These are phyloP conservation scores for Penicillium capsulatum DNA, from an alignment of 2,329 filamentous ascomycete genomes.

Conservation along the genomic window DNA sequence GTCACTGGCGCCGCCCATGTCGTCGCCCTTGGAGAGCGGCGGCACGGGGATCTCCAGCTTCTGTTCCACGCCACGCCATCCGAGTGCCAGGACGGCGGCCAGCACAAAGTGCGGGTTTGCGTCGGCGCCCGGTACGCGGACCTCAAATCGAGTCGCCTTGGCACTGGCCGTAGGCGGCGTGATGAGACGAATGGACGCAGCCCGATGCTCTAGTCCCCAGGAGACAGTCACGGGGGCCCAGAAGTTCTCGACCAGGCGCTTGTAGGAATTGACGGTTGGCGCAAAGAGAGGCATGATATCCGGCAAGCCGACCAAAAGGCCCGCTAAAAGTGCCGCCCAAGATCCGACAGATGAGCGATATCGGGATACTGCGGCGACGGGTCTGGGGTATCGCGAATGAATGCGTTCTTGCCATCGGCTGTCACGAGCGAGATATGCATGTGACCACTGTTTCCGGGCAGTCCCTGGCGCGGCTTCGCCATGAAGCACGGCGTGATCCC, in stretches of 20 bases:
- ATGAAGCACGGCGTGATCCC: constrained; percentile 97
- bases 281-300: constrained; percentile 95
- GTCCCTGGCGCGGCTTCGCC: constrained; percentile 87
- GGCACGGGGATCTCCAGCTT: constrained; percentile 78
- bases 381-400: constrained; percentile 69
- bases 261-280: constrained; percentile 96
- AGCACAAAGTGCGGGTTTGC: constrained; percentile 85
- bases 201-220: constrained; percentile 93
- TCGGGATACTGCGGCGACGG: constrained; percentile 68
- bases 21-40: constrained; percentile 78
- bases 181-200: constrained; percentile 84
- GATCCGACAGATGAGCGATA: constrained; percentile 73
- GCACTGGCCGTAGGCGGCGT: constrained; percentile 79
- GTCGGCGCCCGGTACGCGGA: constrained; percentile 91
- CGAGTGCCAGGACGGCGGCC: constrained; percentile 78
- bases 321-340: constrained; percentile 92
- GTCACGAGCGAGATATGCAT: constrained; percentile 90
- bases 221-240: constrained; percentile 98
- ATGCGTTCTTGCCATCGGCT: constrained; percentile 74
- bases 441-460: constrained; percentile 93
- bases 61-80: constrained; percentile 89
- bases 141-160: constrained; percentile 84
- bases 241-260: constrained; percentile 96
- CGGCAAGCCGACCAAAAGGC: constrained; percentile 79
- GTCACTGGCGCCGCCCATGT: constrained; percentile 69